Percentiles rank a stretch among this genome's conserved stretches.
phyloP scores from a whole-genome alignment of 2,329 filamentous ascomycete species.

The Lizonia empirigonia region DNA sequence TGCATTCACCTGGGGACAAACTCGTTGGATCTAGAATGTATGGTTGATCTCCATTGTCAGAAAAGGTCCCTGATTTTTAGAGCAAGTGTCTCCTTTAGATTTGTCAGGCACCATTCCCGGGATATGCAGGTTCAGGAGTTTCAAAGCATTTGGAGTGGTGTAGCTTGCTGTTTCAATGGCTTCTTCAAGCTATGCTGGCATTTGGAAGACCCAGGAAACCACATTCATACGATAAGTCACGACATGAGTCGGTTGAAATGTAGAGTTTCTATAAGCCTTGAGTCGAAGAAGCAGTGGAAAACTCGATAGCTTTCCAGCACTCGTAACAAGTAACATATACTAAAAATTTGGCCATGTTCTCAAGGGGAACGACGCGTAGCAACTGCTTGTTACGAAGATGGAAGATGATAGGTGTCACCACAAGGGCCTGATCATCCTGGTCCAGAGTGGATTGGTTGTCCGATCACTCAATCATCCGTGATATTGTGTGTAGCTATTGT shows the following conservation, averaged over 20 bases:
- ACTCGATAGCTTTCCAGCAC: constrained; percentile 52
- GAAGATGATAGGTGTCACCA: constrained; percentile 54
- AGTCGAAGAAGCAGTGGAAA: constrained; percentile 52
- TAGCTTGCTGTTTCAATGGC: too few relatives aligned
- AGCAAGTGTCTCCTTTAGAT: too few relatives aligned
- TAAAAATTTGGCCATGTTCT: constrained; percentile 54
- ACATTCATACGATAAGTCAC: constrained; percentile 33
- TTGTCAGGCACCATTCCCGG: too few relatives aligned
- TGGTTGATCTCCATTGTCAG: too few relatives aligned
- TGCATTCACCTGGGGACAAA: too few relatives aligned
- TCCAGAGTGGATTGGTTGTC: constrained; percentile 15
- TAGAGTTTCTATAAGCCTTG: constrained; percentile 8
- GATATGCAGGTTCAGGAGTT: too few relatives aligned
- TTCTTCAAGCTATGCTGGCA: constrained; percentile 15
- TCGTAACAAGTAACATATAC: constrained; percentile 53
- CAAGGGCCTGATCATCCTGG: constrained; percentile 49
- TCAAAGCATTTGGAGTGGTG: too few relatives aligned
- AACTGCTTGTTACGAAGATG: constrained; percentile 53
- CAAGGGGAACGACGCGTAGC: constrained; percentile 46
- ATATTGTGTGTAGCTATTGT: too few relatives aligned
- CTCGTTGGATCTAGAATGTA: too few relatives aligned
- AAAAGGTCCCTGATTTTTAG: too few relatives aligned
- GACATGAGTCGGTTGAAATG: constrained; percentile 17
- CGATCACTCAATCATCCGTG: too few relatives aligned
- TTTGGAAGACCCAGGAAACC: constrained; percentile 24